Evolutionary conservation across 257 asterid species (phyloP), one percentile per base, ranked within the genome.

Genomic region (Solanum gracilifrons): DNA sequence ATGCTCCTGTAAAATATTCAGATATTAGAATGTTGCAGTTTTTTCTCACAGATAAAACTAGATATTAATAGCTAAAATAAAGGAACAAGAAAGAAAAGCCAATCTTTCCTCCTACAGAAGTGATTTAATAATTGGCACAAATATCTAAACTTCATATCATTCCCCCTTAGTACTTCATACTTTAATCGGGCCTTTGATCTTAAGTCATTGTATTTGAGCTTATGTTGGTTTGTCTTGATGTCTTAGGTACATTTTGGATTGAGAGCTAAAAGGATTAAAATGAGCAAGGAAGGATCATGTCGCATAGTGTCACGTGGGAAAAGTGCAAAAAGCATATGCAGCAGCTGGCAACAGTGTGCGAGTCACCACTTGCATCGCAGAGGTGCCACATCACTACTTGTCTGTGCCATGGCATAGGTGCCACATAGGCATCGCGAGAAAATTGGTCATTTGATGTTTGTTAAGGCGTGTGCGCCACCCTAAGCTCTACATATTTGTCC

Each of bases 1-100:
- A 87, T 91, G 91, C 86, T 93, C 96, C 98, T 95, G 94, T 60
- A 74, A 66, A 89, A 37, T 68, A 37, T 86, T 39, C 46, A 48
- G 48, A 13, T 37, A 36, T 90, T 80, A 88, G 66, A 87, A 75
- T 46, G 35, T 31, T 82, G 18, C 27, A 43, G 36, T 80, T 18
- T 43, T 27, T 16, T 43, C 29, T 1, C 36, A 8, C n/a, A 41
- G 37, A 80, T 43, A 16, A 43, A 79, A 80, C 10, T 6, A 80
- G 66, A 46, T 80, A 27, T 4, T 43, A 10, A 43, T 43, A 46
- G 64, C 72, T 2, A 75, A 7, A 77, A 36, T 33, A 62, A 37
- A 84, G 35, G 77, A 27, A 33, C 69, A 46, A 80, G 39, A 29
- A 80, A 46, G 68, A 80, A 80, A 25, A 48, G 68, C 20, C 69